Base-by-base conservation (phyloP, 2,329 filamentous ascomycete species). In the Colletotrichum kahawae region DNA sequence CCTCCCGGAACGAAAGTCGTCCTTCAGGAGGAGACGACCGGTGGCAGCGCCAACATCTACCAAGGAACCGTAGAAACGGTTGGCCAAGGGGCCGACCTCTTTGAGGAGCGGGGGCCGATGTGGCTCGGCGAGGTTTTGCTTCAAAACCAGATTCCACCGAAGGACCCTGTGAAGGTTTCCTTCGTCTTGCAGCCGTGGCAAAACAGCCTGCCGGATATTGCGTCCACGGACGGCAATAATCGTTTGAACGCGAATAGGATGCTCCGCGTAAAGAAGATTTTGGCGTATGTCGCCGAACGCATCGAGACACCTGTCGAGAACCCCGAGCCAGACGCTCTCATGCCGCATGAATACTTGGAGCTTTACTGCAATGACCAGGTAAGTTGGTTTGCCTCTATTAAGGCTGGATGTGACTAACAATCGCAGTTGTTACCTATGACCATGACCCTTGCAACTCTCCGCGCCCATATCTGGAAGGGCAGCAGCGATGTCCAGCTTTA, bases 141-240 rank as follows among this genome's bases (percentile, higher is more conserved):
- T 62, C 82, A 95, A 88, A 98, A 98, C 82, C 90, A 92, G 82
- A 91, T 95, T 10, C 95, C 95, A 0, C 85, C 89, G 74, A 98
- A 98, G 86, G 97, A 98, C n/a, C 93, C 96, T 2, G 92, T 96
- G 79, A 99, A 99, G 88, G 93, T 98, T n/a, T 96, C 95, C 5
- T 99, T 99, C 81, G 91, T 98, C 18, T 88, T 99, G 29, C 92
- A 97, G 79, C 96, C 97, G 0, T 95, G 91, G 86, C 90, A 94
- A 79, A 93, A 95, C 78, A 85, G 90, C 31, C 86, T 98, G 67
- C 95, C 95, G 1, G 90, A 90, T 70, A 93, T 98, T 65, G 91
- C 93, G 36, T 91, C 92, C 29, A 85, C 92, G 5, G 95, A 98
- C 81, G 93, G 93, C 67, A 98, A 96, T 83, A 96, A 96, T 78